Conservation (phyloP, 2,329 filamentous ascomycete species). For the Ascochyta pisi region DNA sequence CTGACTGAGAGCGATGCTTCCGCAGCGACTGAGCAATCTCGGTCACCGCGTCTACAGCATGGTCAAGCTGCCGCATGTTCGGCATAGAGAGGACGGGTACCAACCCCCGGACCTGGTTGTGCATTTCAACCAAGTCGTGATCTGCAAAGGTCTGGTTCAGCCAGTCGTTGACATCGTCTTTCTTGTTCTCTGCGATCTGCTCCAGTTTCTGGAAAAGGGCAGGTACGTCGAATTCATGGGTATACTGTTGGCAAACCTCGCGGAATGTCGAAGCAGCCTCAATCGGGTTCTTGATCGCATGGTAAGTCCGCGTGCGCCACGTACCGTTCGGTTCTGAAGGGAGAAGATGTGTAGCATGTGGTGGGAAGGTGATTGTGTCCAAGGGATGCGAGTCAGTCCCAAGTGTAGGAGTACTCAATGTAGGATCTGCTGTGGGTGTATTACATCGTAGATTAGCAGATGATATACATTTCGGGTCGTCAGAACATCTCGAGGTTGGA, state of each 20-base stretch:
- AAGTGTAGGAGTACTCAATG: neutral
- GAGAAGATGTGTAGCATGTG: conserved; percentile 8
- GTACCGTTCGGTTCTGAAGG: conserved; percentile 21
- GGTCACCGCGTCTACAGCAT: neutral
- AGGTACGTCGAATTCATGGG: neutral
- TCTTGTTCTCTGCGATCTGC: neutral
- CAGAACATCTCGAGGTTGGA: neutral
- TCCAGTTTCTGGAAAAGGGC: neutral
- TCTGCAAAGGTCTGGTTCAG: neutral
- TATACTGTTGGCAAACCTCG: neutral
- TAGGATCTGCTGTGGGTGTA: neutral
- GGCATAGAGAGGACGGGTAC: neutral
- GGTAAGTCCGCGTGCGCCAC: neutral
- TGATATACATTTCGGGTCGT: too few relatives aligned
- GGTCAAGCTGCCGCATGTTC: neutral
- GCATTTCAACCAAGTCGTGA: conserved; percentile 1
- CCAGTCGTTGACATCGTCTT: neutral
- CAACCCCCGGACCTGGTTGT: neutral
- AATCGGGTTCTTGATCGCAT: neutral
- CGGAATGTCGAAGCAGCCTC: neutral
- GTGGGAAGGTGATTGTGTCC: conserved; percentile 19
- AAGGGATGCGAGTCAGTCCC: neutral
- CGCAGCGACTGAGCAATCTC: neutral
- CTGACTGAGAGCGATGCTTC: neutral
- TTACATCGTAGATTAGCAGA: neutral